Conservation (phyloP, 208 protist genomes). For the Angomonas ambiguus region DNA sequence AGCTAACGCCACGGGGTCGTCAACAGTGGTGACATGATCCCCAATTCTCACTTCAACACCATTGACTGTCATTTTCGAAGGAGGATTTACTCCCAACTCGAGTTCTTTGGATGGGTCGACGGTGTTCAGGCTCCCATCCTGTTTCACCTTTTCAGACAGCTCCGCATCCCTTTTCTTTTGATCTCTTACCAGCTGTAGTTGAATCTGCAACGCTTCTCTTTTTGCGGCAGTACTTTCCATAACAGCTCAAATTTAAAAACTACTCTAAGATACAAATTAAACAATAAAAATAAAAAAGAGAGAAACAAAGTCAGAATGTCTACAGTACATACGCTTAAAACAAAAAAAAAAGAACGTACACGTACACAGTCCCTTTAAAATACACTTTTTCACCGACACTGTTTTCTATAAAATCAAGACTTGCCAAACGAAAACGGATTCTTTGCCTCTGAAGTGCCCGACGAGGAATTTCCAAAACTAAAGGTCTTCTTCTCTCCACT, state of each 20-base stretch:
- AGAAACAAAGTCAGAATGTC: background rate
- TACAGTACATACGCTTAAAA: no score
- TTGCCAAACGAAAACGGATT: background rate
- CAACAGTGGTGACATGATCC: slow-evolving; percentile 45
- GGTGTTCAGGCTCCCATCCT: slow-evolving; percentile 30
- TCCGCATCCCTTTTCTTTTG: slow-evolving; percentile 53
- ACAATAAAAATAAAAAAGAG: background rate
- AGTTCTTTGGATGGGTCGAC: slow-evolving; percentile 43
- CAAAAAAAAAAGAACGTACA: background rate
- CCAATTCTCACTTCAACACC: slow-evolving; percentile 40
- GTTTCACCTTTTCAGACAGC: slow-evolving; percentile 56
- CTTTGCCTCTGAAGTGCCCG: background rate
- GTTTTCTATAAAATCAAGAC: background rate
- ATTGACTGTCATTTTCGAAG: slow-evolving; percentile 18
- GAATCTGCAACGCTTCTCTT: slow-evolving; percentile 68
- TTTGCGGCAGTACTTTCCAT: slow-evolving; percentile 20
- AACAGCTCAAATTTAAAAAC: background rate
- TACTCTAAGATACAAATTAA: slow-evolving; percentile 12
- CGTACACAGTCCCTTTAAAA: background rate
- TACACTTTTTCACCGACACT: background rate
- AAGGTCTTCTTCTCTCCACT: background rate
- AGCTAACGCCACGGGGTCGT: slow-evolving; percentile 40
- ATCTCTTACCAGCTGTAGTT: slow-evolving; percentile 55
- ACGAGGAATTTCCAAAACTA: background rate
- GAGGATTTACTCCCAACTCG: slow-evolving; percentile 11